Percentiles rank a stretch among this genome's conserved stretches.
These are phyloP conservation scores for Umbellularia californica DNA, from an alignment of 164 flowering plant genomes.

Conservation along the genomic window DNA sequence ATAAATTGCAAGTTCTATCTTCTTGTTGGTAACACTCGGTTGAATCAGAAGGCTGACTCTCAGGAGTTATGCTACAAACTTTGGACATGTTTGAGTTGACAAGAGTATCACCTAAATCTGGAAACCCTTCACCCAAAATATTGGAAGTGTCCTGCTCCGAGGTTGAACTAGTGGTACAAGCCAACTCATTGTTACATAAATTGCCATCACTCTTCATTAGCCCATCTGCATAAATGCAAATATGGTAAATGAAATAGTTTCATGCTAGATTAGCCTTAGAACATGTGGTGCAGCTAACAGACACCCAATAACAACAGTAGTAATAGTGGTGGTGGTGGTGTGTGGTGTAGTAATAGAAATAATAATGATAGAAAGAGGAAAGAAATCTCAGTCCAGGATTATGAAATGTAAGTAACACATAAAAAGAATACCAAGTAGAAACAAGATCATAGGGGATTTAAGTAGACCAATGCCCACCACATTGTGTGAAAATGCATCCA, in stretches of 20 bases:
- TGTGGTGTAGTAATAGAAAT: too few species aligned
- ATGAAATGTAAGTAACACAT: neutral
- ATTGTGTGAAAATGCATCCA: neutral
- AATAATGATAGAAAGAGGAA: too few species aligned
- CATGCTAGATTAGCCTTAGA: neutral
- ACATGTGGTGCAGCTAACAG: neutral
- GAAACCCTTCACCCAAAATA: constrained; percentile 31
- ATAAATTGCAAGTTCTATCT: constrained; percentile 10
- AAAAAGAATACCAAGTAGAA: constrained; percentile 3
- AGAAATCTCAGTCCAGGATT: too few species aligned
- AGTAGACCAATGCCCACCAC: neutral
- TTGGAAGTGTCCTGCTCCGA: constrained; percentile 33
- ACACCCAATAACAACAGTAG: neutral
- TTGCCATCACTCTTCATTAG: constrained; percentile 14
- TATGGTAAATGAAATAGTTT: neutral
- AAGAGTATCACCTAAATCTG: constrained; percentile 34
- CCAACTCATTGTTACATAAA: constrained; percentile 22
- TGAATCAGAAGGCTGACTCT: constrained; percentile 20
- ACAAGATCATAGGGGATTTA: constrained; percentile 2
- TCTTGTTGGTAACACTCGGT: constrained; percentile 29
- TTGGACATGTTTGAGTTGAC: constrained; percentile 12
- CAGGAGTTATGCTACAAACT: constrained; percentile 12
- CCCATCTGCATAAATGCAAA: constrained; percentile 26
- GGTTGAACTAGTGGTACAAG: constrained; percentile 26
- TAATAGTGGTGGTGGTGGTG: too few species aligned